These are phyloP conservation scores for Physcia stellaris DNA, from an alignment of 495 filamentous ascomycete species.

Conservation along the genomic window DNA sequence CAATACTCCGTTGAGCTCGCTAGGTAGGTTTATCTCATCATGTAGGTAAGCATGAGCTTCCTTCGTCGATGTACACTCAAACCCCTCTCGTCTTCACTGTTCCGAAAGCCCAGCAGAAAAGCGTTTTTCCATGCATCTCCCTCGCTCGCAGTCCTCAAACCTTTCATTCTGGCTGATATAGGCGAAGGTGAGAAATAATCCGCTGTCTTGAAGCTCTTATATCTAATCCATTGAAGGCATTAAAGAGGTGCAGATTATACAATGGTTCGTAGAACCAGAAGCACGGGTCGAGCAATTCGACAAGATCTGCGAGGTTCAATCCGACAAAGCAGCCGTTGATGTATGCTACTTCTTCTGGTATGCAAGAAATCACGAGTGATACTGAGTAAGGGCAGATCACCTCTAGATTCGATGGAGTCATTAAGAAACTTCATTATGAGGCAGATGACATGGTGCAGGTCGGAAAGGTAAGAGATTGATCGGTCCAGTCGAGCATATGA, in stretches of 20 bases:
- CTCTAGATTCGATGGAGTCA: constrained; percentile 83
- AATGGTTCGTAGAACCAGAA: constrained; percentile 97
- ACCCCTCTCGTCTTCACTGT: background rate
- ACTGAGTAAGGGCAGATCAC: constrained; percentile 45
- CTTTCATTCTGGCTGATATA: constrained; percentile 88
- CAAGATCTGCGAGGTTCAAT: constrained; percentile 93
- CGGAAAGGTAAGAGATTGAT: constrained; percentile 49
- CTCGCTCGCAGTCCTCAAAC: constrained; percentile 51
- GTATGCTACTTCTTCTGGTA: constrained; percentile 19
- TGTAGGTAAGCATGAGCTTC: background rate
- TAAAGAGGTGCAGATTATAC: constrained; percentile 95
- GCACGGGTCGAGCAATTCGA: constrained; percentile 97
- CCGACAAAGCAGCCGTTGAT: constrained; percentile 96
- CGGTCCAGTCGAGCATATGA: background rate
- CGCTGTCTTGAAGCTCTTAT: background rate
- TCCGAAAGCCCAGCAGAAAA: constrained; percentile 1
- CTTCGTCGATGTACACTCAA: background rate
- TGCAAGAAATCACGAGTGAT: background rate
- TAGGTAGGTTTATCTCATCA: no score
- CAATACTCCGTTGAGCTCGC: no score
- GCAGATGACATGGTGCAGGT: constrained; percentile 93
- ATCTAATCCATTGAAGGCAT: constrained; percentile 47
- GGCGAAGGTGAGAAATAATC: constrained; percentile 60
- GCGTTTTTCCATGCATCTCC: constrained; percentile 45
- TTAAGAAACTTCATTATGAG: constrained; percentile 93